phyloP scores from a whole-genome alignment of 139 green algal genomes.

The Tetratostichococcus sp. region DNA sequence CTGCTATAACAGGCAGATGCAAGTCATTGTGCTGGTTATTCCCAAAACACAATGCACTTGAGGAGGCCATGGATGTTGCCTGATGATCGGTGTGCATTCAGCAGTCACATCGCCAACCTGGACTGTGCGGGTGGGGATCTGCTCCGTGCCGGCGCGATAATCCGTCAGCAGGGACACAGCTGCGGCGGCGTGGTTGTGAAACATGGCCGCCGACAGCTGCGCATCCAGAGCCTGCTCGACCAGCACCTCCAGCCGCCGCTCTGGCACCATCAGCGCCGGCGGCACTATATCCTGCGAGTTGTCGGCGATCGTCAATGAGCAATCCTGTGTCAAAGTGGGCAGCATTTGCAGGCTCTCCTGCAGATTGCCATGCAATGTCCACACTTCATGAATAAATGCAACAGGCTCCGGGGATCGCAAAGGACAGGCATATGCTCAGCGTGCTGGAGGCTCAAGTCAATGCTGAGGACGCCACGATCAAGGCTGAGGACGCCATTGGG shows the following conservation, averaged over 20 bases:
- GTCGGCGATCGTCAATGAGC: constrained; percentile 10
- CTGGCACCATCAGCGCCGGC: constrained; percentile 59
- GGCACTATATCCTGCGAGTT: constrained; percentile 47
- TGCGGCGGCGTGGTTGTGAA: constrained; percentile 50
- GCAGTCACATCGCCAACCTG: constrained; percentile 38
- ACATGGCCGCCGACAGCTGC: constrained; percentile 54
- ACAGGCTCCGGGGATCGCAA: no score
- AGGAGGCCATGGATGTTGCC: no score
- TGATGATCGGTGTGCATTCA: constrained; percentile 13
- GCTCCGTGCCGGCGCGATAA: constrained; percentile 66
- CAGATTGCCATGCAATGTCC: no score
- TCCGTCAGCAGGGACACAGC: constrained; percentile 63
- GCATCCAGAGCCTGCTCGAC: constrained; percentile 67
- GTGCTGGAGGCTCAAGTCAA: no score
- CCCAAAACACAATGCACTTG: constrained; percentile 1
- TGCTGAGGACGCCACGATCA: no score
- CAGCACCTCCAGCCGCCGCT: constrained; percentile 62
- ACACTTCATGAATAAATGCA: no score
- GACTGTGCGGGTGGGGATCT: constrained; percentile 57
- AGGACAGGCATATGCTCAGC: no score
- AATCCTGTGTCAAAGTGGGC: no score
- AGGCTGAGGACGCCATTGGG: no score
- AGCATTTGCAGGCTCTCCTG: no score
- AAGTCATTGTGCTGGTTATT: no score
- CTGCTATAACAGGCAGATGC: no score